Conservation (phyloP, 208 protist species). For the Leishmania turanica region DNA sequence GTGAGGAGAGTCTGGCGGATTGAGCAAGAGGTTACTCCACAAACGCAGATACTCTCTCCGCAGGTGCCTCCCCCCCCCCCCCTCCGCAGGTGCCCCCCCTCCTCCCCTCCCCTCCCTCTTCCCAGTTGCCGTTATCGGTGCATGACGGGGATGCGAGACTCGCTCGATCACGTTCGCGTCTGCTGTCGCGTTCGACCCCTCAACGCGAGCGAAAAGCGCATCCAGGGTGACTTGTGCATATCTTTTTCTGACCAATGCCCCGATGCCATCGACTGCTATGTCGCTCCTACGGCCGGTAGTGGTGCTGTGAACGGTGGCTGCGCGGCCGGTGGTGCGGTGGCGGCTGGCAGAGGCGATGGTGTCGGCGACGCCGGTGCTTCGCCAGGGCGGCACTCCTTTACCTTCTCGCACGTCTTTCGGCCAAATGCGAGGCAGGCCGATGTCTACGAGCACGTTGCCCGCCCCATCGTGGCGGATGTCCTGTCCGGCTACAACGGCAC, state of each 20-base stretch:
- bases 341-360: constrained; percentile 3
- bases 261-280: constrained; percentile 22
- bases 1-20: not conserved
- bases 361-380: not conserved
- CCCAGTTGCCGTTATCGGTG: not conserved
- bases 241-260: constrained; percentile 7
- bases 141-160: constrained; percentile 23
- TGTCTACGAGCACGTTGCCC: constrained; percentile 87
- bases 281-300: not conserved
- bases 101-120: not conserved
- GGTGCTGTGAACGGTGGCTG: not conserved
- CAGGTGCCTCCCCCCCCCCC: not conserved
- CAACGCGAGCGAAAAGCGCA: constrained; percentile 27
- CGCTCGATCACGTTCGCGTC: constrained; percentile 47
- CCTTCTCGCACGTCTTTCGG: constrained; percentile 69
- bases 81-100: not conserved
- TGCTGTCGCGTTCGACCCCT: constrained; percentile 58
- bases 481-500: constrained; percentile 90
- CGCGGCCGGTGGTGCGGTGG: not conserved
- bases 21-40: not conserved
- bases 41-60: not conserved
- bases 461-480: constrained; percentile 88
- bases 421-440: constrained; percentile 58
- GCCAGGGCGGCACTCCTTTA: constrained; percentile 40
- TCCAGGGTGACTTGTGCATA: constrained; percentile 26